A percentile compares a stretch with the other conserved stretches of the same genome.
Evolutionary conservation across 169 alveolate genomes (phyloP).

Genomic region (Sarcocystis neurona): DNA sequence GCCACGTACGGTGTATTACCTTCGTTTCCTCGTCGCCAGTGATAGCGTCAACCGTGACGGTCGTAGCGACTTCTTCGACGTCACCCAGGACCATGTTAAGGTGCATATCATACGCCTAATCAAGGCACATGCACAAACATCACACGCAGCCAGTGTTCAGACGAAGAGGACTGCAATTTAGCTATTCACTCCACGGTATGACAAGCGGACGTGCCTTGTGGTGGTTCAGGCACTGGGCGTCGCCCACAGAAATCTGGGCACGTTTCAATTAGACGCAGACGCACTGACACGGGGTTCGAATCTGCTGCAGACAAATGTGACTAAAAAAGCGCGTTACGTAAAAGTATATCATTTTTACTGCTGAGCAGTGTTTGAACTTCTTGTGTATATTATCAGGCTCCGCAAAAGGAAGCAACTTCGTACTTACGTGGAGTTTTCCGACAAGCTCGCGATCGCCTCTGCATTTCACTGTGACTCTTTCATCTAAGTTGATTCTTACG

Average conservation of each 20-base stretch:
- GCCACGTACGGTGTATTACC: no score
- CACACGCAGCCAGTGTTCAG: background rate
- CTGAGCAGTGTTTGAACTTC: no score
- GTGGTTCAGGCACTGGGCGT: no score
- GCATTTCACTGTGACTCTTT: constrained; percentile 84
- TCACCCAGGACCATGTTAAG: constrained; percentile 89
- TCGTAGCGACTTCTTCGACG: constrained; percentile 84
- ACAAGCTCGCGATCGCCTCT: constrained; percentile 88
- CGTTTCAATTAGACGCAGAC: no score
- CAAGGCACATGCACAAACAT: background rate
- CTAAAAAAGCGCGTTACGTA: no score
- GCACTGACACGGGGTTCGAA: no score
- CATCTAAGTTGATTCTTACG: constrained; percentile 87
- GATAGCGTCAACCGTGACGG: constrained; percentile 1
- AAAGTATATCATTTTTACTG: no score
- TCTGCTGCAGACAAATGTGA: no score
- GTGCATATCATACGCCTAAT: constrained; percentile 90
- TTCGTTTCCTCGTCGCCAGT: constrained; percentile 30
- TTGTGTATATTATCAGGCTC: no score
- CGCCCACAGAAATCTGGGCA: no score
- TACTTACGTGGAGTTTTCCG: constrained; percentile 85
- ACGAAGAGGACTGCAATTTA: background rate
- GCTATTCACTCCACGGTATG: no score
- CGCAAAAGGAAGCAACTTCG: background rate
- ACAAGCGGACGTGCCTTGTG: no score